Evolutionary conservation across 2,329 filamentous ascomycete species (phyloP).

Genomic region (Herpotrichia juniperi): DNA sequence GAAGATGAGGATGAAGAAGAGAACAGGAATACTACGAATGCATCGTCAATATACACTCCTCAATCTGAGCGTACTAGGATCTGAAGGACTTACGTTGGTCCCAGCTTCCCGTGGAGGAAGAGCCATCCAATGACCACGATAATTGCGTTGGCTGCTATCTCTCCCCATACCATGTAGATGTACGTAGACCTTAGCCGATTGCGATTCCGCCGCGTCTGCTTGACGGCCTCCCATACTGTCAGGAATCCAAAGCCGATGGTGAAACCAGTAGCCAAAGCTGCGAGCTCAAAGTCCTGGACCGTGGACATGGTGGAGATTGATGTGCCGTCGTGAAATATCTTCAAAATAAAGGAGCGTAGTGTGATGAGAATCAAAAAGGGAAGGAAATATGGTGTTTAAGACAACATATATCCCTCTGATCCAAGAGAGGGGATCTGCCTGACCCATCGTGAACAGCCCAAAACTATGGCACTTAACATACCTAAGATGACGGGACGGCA

Average conservation of each 20-base stretch:
- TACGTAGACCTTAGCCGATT: slow-evolving; percentile 41
- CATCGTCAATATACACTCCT: slow-evolving; percentile 7
- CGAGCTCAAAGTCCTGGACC: slow-evolving; percentile 39
- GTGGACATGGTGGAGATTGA: too few relatives aligned
- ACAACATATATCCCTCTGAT: too few relatives aligned
- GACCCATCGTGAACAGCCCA: too few relatives aligned
- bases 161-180: slow-evolving; percentile 46
- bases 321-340: too few relatives aligned
- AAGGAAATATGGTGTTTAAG: too few relatives aligned
- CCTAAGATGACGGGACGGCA: too few relatives aligned
- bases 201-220: slow-evolving; percentile 41
- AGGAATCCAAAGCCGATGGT: slow-evolving; percentile 41
- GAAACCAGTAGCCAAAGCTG: slow-evolving; percentile 42
- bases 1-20: slow-evolving; percentile 40
- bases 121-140: slow-evolving; percentile 41
- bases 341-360: too few relatives aligned
- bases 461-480: too few relatives aligned
- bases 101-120: slow-evolving; percentile 33
- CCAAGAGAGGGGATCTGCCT: too few relatives aligned
- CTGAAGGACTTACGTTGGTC: slow-evolving; percentile 30
- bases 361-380: too few relatives aligned
- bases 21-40: slow-evolving; percentile 32
- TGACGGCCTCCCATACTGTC: slow-evolving; percentile 43
- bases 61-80: not conserved
- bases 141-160: slow-evolving; percentile 32